phyloP scores from a whole-genome alignment of 371 early-diverging fungal genomes.

The Saksenaea vasiformis region DNA sequence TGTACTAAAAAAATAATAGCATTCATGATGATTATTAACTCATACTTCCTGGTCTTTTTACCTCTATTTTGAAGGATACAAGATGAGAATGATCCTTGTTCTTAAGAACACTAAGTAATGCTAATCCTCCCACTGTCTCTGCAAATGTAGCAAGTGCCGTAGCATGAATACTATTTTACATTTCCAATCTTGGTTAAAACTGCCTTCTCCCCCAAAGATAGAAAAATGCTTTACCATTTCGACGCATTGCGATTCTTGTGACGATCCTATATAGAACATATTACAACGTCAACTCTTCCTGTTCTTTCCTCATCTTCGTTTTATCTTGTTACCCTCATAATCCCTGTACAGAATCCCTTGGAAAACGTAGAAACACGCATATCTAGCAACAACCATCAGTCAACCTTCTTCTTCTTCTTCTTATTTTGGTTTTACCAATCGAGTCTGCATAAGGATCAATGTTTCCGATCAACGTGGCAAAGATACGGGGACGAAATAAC shows the following conservation, averaged over 20 bases:
- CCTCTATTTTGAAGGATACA: conserved; percentile 53
- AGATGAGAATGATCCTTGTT: conserved; percentile 53
- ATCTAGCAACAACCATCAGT: conserved; percentile 22
- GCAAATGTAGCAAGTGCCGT: conserved; percentile 65
- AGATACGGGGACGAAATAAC: conserved; percentile 45
- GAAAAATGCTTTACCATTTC: conserved; percentile 18
- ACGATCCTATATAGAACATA: conserved; percentile 19
- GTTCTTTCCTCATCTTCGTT: background rate
- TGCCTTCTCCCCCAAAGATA: too few relatives aligned
- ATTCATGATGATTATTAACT: background rate
- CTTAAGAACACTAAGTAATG: conserved; percentile 41
- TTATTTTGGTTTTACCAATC: conserved; percentile 38
- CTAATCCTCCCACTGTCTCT: conserved; percentile 61
- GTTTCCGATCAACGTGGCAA: conserved; percentile 33
- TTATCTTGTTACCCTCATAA: conserved; percentile 43
- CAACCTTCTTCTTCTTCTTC: background rate
- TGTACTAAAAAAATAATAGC: conserved; percentile 37
- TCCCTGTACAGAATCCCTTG: conserved; percentile 49
- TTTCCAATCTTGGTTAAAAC: too few relatives aligned
- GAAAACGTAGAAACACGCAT: conserved; percentile 52
- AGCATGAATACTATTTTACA: conserved; percentile 59
- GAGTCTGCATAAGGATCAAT: conserved; percentile 48
- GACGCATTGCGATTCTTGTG: conserved; percentile 24
- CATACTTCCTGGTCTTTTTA: conserved; percentile 20
- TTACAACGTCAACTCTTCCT: background rate